phyloP scores from a whole-genome alignment of 257 asterid genomes.

The Anisodus acutangulus region DNA sequence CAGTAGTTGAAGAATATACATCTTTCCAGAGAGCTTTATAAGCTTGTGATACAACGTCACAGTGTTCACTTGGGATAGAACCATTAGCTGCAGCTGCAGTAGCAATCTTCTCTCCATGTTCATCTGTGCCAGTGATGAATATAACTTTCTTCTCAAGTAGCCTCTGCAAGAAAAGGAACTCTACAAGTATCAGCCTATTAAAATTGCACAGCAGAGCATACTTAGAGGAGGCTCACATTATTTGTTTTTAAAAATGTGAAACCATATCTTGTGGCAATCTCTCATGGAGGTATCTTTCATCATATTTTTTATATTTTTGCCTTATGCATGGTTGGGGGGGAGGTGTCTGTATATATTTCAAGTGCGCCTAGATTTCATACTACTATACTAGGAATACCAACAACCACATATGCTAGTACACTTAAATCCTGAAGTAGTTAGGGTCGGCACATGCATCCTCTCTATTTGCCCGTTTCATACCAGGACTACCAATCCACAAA shows the following conservation, averaged over 20 bases:
- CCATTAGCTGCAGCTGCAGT: constrained; percentile 79
- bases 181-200: constrained; percentile 26
- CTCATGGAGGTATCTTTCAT: not conserved
- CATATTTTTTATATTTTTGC: too few species aligned
- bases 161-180: constrained; percentile 57
- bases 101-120: constrained; percentile 97
- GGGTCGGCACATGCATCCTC: not conserved
- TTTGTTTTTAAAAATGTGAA: not conserved
- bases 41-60: constrained; percentile 76
- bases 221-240: not conserved
- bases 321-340: too few species aligned
- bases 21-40: constrained; percentile 80
- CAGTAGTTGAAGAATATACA: constrained; percentile 45
- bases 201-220: not conserved
- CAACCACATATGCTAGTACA: not conserved
- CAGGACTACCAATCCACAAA: not conserved
- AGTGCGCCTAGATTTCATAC: not conserved
- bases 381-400: not conserved
- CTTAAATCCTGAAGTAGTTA: not conserved
- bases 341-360: not conserved
- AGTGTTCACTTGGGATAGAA: constrained; percentile 75
- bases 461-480: not conserved
- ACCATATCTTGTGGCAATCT: not conserved
- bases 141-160: constrained; percentile 80
- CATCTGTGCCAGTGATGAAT: constrained; percentile 94